These are phyloP conservation scores for Capsicum rhomboideum DNA, from an alignment of 257 asterid genomes.

Conservation along the genomic window DNA sequence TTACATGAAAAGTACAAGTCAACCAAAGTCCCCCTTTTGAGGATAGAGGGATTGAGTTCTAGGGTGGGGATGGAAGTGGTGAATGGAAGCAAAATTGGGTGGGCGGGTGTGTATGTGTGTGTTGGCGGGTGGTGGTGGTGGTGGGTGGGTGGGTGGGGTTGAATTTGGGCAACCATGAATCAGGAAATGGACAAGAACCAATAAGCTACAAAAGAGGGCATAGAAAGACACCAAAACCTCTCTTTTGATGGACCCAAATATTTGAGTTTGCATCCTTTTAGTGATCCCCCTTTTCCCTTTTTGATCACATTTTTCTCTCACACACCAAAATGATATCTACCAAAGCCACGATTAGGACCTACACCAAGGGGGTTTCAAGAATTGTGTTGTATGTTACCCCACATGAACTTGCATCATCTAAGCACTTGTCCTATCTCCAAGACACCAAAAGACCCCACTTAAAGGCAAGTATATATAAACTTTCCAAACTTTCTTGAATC, in stretches of 20 bases:
- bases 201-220: slow-evolving; percentile 2
- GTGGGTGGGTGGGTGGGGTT: slow-evolving; percentile 5
- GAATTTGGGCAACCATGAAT: slow-evolving; percentile 15
- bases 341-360: slow-evolving; percentile 15
- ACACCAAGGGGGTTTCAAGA: slow-evolving; percentile 2
- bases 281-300: slow-evolving; percentile 13
- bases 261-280: slow-evolving; percentile 8
- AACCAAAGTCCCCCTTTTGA: slow-evolving; percentile 15
- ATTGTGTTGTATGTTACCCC: slow-evolving; percentile 25
- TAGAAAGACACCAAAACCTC: not conserved
- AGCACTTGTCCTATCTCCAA: slow-evolving; percentile 27
- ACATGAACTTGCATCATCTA: slow-evolving; percentile 28
- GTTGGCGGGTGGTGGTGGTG: no score
- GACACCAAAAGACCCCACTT: slow-evolving; percentile 38
- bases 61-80: not conserved
- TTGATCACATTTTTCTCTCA: slow-evolving; percentile 15
- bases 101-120: no score
- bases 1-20: slow-evolving; percentile 34
- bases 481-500: not conserved
- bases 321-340: slow-evolving; percentile 17
- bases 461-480: slow-evolving; percentile 10
- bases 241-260: slow-evolving; percentile 3
- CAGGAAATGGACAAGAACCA: not conserved
- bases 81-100: not conserved
- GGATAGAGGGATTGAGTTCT: not conserved